Percentiles rank a stretch among this genome's conserved stretches.
phyloP scores from a whole-genome alignment of 2,329 filamentous ascomycete species.

The Colletotrichum agaves region DNA sequence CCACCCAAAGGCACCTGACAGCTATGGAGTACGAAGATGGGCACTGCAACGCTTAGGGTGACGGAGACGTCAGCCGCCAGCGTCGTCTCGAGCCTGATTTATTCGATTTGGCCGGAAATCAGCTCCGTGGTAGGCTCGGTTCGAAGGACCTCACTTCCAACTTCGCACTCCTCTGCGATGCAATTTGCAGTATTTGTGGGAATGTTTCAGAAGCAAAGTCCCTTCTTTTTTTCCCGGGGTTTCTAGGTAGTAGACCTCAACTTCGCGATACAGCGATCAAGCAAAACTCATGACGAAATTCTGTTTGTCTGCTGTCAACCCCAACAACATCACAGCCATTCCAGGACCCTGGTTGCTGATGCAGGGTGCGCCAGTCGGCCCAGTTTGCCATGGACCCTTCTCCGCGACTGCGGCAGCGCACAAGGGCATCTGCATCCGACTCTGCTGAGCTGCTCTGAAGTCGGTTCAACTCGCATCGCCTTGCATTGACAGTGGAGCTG shows the following conservation, averaged over 20 bases:
- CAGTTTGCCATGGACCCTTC: conserved; percentile 22
- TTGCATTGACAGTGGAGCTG: conserved; percentile 13
- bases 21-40: background rate
- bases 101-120: conserved; percentile 6
- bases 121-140: conserved; percentile 24
- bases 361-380: conserved; percentile 24
- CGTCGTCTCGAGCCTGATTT: background rate
- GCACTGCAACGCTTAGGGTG: background rate
- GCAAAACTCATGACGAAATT: conserved; percentile 33
- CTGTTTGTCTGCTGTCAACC: conserved; percentile 28
- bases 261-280: conserved; percentile 18
- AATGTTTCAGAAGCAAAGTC: conserved; percentile 1
- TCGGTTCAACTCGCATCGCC: conserved; percentile 22
- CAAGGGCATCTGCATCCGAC: conserved; percentile 29
- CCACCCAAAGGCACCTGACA: background rate
- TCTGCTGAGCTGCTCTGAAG: conserved; percentile 29
- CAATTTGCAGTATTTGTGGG: conserved; percentile 8
- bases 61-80: conserved; percentile 5
- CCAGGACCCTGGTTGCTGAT: background rate
- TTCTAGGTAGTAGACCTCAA: background rate
- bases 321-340: conserved; percentile 3
- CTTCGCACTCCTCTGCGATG: conserved; percentile 26
- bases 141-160: background rate
- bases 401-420: conserved; percentile 25
- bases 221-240: background rate